Base-by-base conservation (phyloP, 768 basidiomycete species). In the Hygrophorus pudorinus region DNA sequence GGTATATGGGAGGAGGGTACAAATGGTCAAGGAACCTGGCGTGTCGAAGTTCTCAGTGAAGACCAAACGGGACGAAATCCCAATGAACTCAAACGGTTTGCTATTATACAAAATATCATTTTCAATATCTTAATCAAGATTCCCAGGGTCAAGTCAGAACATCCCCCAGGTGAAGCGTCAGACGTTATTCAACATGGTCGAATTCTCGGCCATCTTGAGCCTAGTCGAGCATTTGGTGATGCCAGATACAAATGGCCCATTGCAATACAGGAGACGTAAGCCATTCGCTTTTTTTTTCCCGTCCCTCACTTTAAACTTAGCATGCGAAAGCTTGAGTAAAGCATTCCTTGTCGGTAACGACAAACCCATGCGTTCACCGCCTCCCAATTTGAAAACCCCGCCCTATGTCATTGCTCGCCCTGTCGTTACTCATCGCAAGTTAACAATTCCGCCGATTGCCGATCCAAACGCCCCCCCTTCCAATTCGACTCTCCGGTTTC, bases 1-100 rank as follows among this genome's bases (percentile, higher is more conserved):
- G 96, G 96, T 14, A 75, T 89, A 30, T 93, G 87, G 85, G 81
- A 88, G 50, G 80, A 88, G 50, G 73, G 77, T 41, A 71, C 72
- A 3, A 62, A 59, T 2, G 75, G 80, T 49, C 66, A 71, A 42
- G 87, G 87, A 9, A 71, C 68, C 42, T 99, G 96, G 96, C 76
- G 81, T 37, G 85, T 92, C 24, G 90, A 96, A 59, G 88, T 88
- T n/a, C 70, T 99, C 49, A 89, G 78, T 21, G 91, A 97, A 61
- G 96, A 98, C 57, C 93, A 97, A 67, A 97, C 93, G 5, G 96
- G 91, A 31, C 78, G 89, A 51, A 97, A 91, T 58, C 79, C 76
- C 12, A 81, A 76, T 37, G 96, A 99, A 63, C 66, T 84, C 18
- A 74, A 74, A 59, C 77, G 92, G 93, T 92, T 53, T 41, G 68